phyloP scores from a whole-genome alignment of 805 yeast species.

The Hemisphaericaspora nanyangensis region DNA sequence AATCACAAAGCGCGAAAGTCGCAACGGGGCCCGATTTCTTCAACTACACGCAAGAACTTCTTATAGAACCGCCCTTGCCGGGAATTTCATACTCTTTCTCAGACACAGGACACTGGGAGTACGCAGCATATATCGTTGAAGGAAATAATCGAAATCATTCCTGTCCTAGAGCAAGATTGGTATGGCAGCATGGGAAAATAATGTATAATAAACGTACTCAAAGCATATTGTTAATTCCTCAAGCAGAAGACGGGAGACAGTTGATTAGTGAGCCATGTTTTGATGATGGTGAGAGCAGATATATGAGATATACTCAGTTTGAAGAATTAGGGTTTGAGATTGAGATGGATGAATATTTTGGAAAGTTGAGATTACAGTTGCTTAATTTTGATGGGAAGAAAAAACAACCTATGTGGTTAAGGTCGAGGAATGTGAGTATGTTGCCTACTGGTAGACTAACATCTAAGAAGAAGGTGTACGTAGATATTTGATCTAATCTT shows the following conservation, averaged over 20 bases:
- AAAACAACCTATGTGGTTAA: constrained; percentile 19
- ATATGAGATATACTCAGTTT: constrained; percentile 14
- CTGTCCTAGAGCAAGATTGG: constrained; percentile 15
- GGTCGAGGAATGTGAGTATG: constrained; percentile 17
- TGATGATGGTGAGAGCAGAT: constrained; percentile 11
- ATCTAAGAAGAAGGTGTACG: background rate
- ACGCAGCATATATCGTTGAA: constrained; percentile 15
- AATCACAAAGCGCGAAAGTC: constrained; percentile 16
- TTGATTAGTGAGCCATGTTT: constrained; percentile 18
- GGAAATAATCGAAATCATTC: constrained; percentile 15
- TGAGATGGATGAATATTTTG: constrained; percentile 15
- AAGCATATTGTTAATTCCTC: constrained; percentile 12
- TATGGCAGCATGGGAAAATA: constrained; percentile 21
- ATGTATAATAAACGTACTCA: constrained; percentile 7
- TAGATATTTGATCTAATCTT: background rate
- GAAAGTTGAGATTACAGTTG: constrained; percentile 13
- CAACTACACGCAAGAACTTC: constrained; percentile 16
- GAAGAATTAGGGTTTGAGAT: constrained; percentile 13
- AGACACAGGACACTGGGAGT: constrained; percentile 19
- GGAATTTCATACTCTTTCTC: constrained; percentile 20
- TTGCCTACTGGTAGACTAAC: constrained; percentile 12
- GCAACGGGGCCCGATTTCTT: constrained; percentile 16
- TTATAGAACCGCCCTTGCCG: constrained; percentile 17
- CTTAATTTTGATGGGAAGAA: constrained; percentile 14
- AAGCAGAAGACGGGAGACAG: constrained; percentile 17